Evolutionary conservation across 805 yeast genomes (phyloP).

Genomic region (Debaryomyces hansenii): DNA sequence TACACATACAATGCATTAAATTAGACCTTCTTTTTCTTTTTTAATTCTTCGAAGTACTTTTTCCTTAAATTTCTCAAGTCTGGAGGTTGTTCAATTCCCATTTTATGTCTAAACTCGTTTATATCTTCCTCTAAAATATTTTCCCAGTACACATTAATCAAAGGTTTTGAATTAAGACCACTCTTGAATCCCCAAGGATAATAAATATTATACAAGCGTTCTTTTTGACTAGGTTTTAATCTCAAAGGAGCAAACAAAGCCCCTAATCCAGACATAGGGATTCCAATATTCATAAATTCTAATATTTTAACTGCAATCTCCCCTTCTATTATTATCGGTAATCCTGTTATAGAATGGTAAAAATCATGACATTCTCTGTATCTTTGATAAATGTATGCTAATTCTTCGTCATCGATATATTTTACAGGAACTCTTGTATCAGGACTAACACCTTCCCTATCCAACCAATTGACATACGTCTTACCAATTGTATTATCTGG

Average conservation of each 20-base stretch:
- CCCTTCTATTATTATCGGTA: conserved; percentile 93
- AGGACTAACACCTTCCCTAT: conserved; percentile 85
- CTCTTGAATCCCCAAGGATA: conserved; percentile 85
- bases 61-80: conserved; percentile 69
- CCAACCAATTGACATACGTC: conserved; percentile 79
- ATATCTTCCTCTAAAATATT: conserved; percentile 70
- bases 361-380: conserved; percentile 97
- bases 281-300: conserved; percentile 87
- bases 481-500: conserved; percentile 76
- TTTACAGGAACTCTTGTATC: conserved; percentile 89
- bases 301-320: conserved; percentile 91
- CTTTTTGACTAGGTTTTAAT: conserved; percentile 60
- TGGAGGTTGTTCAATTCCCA: conserved; percentile 73
- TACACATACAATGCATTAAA: not conserved
- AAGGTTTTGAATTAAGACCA: conserved; percentile 70
- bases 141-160: conserved; percentile 94
- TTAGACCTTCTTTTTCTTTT: conserved; percentile 16
- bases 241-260: conserved; percentile 87
- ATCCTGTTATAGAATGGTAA: conserved; percentile 86
- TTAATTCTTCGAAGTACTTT: conserved; percentile 32
- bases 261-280: conserved; percentile 95
- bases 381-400: conserved; percentile 90
- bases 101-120: conserved; percentile 64
- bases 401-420: conserved; percentile 84
- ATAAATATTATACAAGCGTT: conserved; percentile 65